Evolutionary conservation across 208 protist genomes (phyloP), one percentile per base, ranked within the genome.

Genomic region (Endotrypanum monterogeii): DNA sequence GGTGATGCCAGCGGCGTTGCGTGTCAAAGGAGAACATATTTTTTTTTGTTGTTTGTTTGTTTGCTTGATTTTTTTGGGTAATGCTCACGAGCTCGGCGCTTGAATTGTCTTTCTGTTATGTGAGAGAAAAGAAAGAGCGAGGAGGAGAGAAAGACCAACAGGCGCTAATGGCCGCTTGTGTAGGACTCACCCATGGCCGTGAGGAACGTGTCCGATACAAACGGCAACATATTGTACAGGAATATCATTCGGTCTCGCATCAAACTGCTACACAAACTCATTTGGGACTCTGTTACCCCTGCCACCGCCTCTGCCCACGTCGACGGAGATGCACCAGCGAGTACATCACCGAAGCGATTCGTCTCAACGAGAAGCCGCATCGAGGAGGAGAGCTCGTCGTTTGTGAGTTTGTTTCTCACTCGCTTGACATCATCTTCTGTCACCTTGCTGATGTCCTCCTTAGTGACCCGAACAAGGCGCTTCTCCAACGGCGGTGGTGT

Each of bases 151-250:
- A 44, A 61, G 39, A 35, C 30, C 20, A 20, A 62, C 25, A 37
- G 32, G 28, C 62, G 11, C 62, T 67, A 67, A 1, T 18, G 62
- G 62, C 41, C n/a, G 51, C 32, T 30, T 0, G 62, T 32, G 65
- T 71, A 74, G 41, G 77, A 78, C 11, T 50, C 32, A 14, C 76
- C 74, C 85, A 89, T 89, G 35, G 73, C 58, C 0, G 50, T 63
- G n/a, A 89, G 58, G 57, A 89, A 89, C 32, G 84, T 74, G 54
- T 86, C 83, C 18, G 83, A 86, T 12, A 91, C 72, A 71, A 90
- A 86, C 14, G 85, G 89, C 56, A 97, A 77, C 52, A 93, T 77
- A 62, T 84, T 91, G 80, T 91, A 93, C 39, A 97, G 78, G 46
- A 90, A 69, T 35, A 74, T 78, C 69, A 87, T 60, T 11, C 67